A percentile compares a stretch with the other conserved stretches of the same genome.
Conservation (phyloP, 2,329 filamentous ascomycete genomes). For the Penicillium nordicum region DNA sequence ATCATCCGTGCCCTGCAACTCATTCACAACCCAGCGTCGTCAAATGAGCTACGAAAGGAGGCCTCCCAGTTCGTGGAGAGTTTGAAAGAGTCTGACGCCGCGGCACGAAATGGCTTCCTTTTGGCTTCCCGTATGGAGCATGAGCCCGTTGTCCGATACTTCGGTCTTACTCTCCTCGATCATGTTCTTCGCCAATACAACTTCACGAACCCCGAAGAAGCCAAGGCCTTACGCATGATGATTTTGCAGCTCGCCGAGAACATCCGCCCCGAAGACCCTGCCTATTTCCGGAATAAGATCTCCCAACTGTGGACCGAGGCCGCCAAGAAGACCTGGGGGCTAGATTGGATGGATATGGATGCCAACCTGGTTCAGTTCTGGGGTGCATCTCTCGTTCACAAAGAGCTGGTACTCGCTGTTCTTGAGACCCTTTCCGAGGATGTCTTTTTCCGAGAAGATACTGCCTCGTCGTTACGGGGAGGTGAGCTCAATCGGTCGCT, state of each 20-base stretch:
- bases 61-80: constrained; percentile 83
- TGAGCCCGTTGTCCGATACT: constrained; percentile 81
- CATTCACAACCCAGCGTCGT: constrained; percentile 77
- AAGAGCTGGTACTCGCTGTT: constrained; percentile 82
- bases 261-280: constrained; percentile 68
- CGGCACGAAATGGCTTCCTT: constrained; percentile 78
- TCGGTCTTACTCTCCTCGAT: constrained; percentile 86
- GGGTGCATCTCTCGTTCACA: constrained; percentile 62
- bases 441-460: constrained; percentile 86
- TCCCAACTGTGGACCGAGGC: constrained; percentile 93
- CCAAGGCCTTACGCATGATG: constrained; percentile 67
- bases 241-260: constrained; percentile 73
- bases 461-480: constrained; percentile 77
- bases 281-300: constrained; percentile 88
- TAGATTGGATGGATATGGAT: constrained; percentile 95
- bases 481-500: constrained; percentile 81
- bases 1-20: constrained; percentile 84
- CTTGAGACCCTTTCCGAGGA: constrained; percentile 92
- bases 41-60: constrained; percentile 75
- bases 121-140: constrained; percentile 74
- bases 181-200: constrained; percentile 84
- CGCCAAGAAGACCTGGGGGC: constrained; percentile 88
- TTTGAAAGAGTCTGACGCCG: constrained; percentile 73
- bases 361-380: constrained; percentile 75
- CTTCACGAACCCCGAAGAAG: constrained; percentile 65